Conservation (phyloP, 177 flowering plant species). For the Vitis hybrid region DNA sequence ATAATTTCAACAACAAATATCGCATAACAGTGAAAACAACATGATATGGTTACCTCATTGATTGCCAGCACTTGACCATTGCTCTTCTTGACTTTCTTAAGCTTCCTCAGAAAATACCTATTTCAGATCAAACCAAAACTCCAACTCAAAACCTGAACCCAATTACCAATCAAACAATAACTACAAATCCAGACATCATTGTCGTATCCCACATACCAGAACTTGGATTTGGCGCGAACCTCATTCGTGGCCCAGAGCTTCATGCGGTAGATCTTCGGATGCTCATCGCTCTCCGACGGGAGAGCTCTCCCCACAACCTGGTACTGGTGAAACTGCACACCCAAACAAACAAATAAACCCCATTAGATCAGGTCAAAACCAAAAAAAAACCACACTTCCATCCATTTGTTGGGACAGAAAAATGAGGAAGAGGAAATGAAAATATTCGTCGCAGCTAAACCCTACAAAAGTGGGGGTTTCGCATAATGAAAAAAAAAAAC, state of each 20-base stretch:
- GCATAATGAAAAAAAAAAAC: too few species aligned
- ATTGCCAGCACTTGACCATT: constrained; percentile 65
- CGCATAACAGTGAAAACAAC: too few species aligned
- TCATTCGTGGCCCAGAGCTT: constrained; percentile 64
- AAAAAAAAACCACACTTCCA: not conserved
- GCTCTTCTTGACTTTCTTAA: constrained; percentile 72
- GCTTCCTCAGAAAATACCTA: constrained; percentile 68
- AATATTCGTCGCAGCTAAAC: too few species aligned
- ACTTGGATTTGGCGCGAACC: constrained; percentile 65
- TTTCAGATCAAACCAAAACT: not conserved
- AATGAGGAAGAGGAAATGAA: too few species aligned
- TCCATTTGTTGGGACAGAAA: not conserved
- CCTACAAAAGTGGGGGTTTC: too few species aligned
- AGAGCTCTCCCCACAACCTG: constrained; percentile 69
- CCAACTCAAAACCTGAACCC: not conserved
- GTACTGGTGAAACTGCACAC: constrained; percentile 56
- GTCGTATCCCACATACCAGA: constrained; percentile 35
- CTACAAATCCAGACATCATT: not conserved
- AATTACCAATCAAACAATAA: not conserved
- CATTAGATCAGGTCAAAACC: not conserved
- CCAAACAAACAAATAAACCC: not conserved
- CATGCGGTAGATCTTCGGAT: constrained; percentile 67
- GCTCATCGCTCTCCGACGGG: constrained; percentile 49
- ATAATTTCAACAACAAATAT: not conserved
- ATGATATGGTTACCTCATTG: constrained; percentile 44